phyloP scores from a whole-genome alignment of 768 basidiomycete genomes.

The Rhizopogon sp. region DNA sequence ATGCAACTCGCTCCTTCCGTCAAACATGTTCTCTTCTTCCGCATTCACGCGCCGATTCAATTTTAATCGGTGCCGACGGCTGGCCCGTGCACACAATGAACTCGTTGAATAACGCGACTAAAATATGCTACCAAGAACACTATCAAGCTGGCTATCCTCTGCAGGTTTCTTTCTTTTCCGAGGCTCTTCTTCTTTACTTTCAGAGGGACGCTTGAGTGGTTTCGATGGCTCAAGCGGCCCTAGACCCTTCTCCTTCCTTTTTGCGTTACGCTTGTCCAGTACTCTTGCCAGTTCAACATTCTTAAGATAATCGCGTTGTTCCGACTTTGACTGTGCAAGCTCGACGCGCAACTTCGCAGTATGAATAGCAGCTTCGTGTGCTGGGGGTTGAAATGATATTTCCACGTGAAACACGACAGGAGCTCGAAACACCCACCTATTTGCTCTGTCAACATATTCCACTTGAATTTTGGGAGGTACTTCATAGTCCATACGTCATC shows the following conservation, averaged over 20 bases:
- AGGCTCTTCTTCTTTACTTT: slow-evolving; percentile 4
- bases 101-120: slow-evolving; percentile 20
- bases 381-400: slow-evolving; percentile 35
- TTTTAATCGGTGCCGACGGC: slow-evolving; percentile 6
- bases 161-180: slow-evolving; percentile 10
- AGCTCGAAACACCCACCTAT: slow-evolving; percentile 64
- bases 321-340: slow-evolving; percentile 78
- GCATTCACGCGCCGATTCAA: slow-evolving; percentile 19
- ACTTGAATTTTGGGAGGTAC: slow-evolving; percentile 95
- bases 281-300: slow-evolving; percentile 93
- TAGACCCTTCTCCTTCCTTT: slow-evolving; percentile 55
- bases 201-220: slow-evolving; percentile 13
- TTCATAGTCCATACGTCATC: slow-evolving; percentile 99
- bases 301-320: slow-evolving; percentile 89
- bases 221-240: slow-evolving; percentile 28
- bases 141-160: slow-evolving; percentile 26
- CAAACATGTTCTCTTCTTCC: slow-evolving; percentile 13
- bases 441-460: slow-evolving; percentile 98
- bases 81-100: slow-evolving; percentile 10
- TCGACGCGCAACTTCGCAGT: slow-evolving; percentile 88
- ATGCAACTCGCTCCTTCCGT: slow-evolving; percentile 34
- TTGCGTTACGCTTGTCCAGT: slow-evolving; percentile 73
- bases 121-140: slow-evolving; percentile 50
- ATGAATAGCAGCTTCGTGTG: slow-evolving; percentile 89
- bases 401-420: not conserved